phyloP scores from a whole-genome alignment of 176 grass and related monocot species.

The Otatea glauca region DNA sequence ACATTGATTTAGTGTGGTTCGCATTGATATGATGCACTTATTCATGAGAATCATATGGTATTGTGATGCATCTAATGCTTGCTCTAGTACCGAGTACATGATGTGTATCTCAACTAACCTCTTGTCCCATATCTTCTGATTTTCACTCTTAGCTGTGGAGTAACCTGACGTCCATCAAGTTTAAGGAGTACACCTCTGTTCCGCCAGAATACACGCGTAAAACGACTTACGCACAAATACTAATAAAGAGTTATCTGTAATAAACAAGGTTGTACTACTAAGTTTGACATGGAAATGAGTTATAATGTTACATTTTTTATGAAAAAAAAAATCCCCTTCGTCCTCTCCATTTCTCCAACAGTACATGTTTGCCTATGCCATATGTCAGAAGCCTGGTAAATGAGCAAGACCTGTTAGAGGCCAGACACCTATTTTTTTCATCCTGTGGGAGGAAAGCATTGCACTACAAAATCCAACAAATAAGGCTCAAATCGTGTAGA shows the following conservation, averaged over 20 bases:
- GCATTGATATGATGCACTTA: constrained; percentile 2
- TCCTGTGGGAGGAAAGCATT: background rate
- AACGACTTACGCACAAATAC: background rate
- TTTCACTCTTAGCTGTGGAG: background rate
- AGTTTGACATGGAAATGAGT: background rate
- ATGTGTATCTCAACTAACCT: background rate
- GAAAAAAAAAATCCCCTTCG: background rate
- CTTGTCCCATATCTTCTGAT: background rate
- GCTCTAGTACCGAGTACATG: background rate
- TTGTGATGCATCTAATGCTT: background rate
- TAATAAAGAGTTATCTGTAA: background rate
- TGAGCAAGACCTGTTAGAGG: background rate
- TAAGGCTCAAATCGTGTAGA: background rate
- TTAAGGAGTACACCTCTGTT: background rate
- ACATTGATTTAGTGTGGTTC: background rate
- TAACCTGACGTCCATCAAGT: background rate
- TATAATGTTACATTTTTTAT: background rate
- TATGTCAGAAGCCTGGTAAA: background rate
- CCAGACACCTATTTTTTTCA: background rate
- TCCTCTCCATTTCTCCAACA: background rate
- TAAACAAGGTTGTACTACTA: background rate
- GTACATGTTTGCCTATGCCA: background rate
- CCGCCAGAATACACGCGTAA: background rate
- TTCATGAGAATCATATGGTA: constrained; percentile 13
- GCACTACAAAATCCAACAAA: constrained; percentile 7